Base-by-base conservation (phyloP, 2,329 filamentous ascomycete genomes). In the Coniochaeta sp. region DNA sequence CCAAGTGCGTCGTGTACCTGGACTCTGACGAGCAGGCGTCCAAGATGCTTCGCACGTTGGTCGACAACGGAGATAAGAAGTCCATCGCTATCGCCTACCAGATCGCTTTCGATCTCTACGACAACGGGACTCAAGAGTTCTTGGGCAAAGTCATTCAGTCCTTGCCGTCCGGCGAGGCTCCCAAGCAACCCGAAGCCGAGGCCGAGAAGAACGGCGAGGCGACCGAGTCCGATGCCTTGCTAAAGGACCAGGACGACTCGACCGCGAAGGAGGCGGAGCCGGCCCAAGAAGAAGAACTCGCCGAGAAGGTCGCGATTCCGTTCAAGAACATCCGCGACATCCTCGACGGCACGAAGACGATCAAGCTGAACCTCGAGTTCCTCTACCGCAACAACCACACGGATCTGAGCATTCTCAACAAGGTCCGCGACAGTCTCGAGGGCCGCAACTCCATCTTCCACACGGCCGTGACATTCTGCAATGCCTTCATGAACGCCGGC, bases 401-500 rank as follows among this genome's bases (percentile, higher is more conserved):
- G 42, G 95, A 99, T 70, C 83, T 92, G 64, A 89, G 87, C 68
- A 95, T 99, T 63, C 80, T 99, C 61, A 97, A 97, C 82, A 97
- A 96, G 78, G 88, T 99, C 52, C 89, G 93, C 57, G 95, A 99
- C 73, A 97, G 93, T 67, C 79, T 99, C 17, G 95, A 99, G 72
- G 92, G 93, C 38, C 86, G 96, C 58, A 98, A 96, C 77, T 98
- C 93, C 34, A 99, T 99, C 67, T 98, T 98, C 83, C 95, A 99
- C 75, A 96, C 92, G 1, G 92, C 93, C 4, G 91, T 99, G 60
- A 98, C 95, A 0, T 95, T 99, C 70, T 95, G 93, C 70, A 98
- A 98, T 69, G 95, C 93, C 12, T 98, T 99, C 73, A 99, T 99
- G 95, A 96, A 99, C 72, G 93, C 96, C 59, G 96, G 95, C 61